Percentiles rank a stretch among this genome's conserved stretches.
Evolutionary conservation across 257 asterid species (phyloP).

Genomic region (Solanum chaucha): DNA sequence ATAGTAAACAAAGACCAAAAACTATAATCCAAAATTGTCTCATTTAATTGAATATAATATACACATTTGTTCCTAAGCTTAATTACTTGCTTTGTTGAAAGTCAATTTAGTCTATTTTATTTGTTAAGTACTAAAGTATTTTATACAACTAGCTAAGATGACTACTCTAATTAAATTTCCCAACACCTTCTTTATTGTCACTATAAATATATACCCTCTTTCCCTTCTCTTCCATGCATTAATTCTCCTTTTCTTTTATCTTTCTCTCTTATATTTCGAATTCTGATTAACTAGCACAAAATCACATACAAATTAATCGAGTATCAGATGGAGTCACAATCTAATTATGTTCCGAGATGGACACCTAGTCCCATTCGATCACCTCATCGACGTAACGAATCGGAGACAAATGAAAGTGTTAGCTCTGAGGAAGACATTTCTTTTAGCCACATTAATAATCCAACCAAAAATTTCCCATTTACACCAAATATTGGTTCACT

Average conservation of each 20-base stretch:
- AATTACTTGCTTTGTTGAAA: background rate
- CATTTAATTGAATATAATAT: background rate
- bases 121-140: background rate
- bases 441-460: background rate
- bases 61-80: background rate
- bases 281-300: background rate
- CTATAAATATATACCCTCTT: background rate
- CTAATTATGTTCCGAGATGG: conserved; percentile 9
- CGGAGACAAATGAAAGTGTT: background rate
- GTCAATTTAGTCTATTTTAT: background rate
- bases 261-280: background rate
- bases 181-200: background rate
- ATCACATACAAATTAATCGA: background rate
- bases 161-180: background rate
- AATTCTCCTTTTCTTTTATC: background rate
- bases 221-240: background rate
- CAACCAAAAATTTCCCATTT: conserved; percentile 13
- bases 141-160: no score
- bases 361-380: conserved; percentile 21
- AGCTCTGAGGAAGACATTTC: background rate
- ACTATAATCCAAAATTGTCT: background rate
- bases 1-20: background rate
- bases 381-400: background rate
- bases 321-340: background rate
- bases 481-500: background rate